Evolutionary conservation across 768 basidiomycete species (phyloP).

Genomic region (Imleria badia): DNA sequence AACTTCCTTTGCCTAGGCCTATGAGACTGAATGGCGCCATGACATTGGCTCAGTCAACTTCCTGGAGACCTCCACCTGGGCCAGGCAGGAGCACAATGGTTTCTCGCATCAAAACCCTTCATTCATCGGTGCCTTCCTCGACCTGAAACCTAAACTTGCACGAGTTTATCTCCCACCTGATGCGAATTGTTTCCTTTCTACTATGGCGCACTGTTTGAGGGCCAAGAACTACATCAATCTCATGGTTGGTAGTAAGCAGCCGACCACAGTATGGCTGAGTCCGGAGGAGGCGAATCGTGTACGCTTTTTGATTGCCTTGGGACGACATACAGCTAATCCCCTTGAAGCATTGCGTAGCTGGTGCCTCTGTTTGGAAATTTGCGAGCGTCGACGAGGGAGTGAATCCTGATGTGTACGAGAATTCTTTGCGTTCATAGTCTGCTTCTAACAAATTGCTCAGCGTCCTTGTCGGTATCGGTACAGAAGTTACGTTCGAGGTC

Average conservation of each 20-base stretch:
- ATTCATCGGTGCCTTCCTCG: conserved; percentile 85
- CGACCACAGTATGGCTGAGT: conserved; percentile 74
- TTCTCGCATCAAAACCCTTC: conserved; percentile 88
- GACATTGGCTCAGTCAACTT: conserved; percentile 76
- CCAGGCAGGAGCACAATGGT: conserved; percentile 85
- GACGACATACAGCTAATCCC: neutral
- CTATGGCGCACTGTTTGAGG: conserved; percentile 78
- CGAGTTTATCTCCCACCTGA: conserved; percentile 90
- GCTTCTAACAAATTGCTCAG: conserved; percentile 30
- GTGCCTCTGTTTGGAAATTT: conserved; percentile 85
- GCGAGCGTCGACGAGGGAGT: conserved; percentile 73
- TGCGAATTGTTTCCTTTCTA: conserved; percentile 82
- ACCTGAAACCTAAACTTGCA: conserved; percentile 66
- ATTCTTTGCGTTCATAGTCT: neutral
- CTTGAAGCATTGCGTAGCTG: conserved; percentile 75
- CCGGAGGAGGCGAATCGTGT: conserved; percentile 74
- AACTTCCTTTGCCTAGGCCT: conserved; percentile 30
- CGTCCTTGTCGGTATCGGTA: conserved; percentile 84
- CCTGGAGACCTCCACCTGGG: conserved; percentile 85
- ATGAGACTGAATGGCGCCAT: conserved; percentile 71
- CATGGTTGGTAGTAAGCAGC: conserved; percentile 88
- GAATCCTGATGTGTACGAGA: conserved; percentile 64
- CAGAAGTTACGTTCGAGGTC: conserved; percentile 87
- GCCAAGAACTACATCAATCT: conserved; percentile 86
- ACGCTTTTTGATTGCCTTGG: conserved; percentile 9